Percentiles rank a stretch among this genome's conserved stretches.
These are phyloP conservation scores for Chalciporus sphaerocephalus DNA, from an alignment of 768 basidiomycete species.

Conservation along the genomic window DNA sequence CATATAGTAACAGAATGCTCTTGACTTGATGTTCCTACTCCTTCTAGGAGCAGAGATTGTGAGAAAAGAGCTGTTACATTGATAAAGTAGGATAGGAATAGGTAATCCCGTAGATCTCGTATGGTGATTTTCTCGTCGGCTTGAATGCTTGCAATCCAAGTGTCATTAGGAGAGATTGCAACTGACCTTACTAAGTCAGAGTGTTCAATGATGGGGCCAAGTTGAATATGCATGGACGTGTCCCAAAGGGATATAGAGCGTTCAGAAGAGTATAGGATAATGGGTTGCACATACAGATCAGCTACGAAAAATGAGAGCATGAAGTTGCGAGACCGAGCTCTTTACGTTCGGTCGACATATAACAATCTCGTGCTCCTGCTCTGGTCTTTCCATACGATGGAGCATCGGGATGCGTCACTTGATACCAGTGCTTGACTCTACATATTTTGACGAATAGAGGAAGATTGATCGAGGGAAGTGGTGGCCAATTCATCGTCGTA, in stretches of 20 bases:
- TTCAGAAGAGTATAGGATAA: no score
- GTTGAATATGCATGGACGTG: no score
- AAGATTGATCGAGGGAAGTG: constrained; percentile 7
- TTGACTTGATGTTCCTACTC: neutral
- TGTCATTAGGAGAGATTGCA: constrained; percentile 1
- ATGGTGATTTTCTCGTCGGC: constrained; percentile 1
- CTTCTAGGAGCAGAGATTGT: neutral
- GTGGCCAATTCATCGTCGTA: no score
- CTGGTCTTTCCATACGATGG: constrained; percentile 55
- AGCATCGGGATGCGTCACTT: constrained; percentile 48
- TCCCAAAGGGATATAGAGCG: no score
- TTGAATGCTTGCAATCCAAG: constrained; percentile 2
- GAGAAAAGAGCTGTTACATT: neutral
- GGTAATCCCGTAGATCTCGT: neutral
- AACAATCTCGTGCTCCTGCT: constrained; percentile 56
- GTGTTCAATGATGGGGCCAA: neutral
- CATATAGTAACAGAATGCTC: neutral
- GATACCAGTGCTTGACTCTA: constrained; percentile 51
- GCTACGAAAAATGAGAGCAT: no score
- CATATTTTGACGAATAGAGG: constrained; percentile 39
- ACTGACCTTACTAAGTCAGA: neutral
- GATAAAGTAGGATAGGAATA: constrained; percentile 6
- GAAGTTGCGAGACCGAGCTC: no score
- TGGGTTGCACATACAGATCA: no score
- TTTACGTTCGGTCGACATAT: constrained; percentile 50